Conservation (phyloP, 129 eudicot species). For the Glebionis coronaria region DNA sequence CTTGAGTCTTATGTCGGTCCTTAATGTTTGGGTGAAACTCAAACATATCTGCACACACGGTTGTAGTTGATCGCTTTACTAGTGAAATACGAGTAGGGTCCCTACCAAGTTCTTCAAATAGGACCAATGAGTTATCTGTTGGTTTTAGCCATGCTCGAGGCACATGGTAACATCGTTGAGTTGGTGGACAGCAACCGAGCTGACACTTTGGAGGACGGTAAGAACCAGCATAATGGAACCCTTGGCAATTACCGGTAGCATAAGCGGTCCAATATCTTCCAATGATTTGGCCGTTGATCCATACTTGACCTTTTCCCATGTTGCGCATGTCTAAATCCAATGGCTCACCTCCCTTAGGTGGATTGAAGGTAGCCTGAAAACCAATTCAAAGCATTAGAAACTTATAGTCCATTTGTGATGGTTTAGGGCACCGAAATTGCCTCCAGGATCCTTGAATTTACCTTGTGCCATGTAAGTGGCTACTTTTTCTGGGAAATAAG, state of each 20-base stretch:
- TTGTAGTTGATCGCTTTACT: conserved; percentile 44
- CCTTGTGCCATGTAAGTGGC: conserved; percentile 79
- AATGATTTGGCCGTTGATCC: conserved; percentile 88
- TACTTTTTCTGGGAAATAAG: conserved; percentile 55
- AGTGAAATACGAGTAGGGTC: conserved; percentile 51
- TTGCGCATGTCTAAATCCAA: conserved; percentile 78
- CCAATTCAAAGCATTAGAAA: neutral
- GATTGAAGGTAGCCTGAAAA: conserved; percentile 51
- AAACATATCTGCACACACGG: conserved; percentile 44
- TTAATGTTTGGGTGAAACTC: conserved; percentile 40
- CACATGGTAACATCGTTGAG: conserved; percentile 91
- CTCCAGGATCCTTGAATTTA: neutral
- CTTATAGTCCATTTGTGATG: neutral
- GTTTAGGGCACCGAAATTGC: neutral
- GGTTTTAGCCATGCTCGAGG: too few relatives aligned
- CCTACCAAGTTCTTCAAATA: conserved; percentile 67
- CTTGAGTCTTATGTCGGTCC: conserved; percentile 41
- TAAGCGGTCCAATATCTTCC: conserved; percentile 91
- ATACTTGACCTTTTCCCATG: conserved; percentile 96
- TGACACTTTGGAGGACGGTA: conserved; percentile 78
- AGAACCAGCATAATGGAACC: conserved; percentile 65
- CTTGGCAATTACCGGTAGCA: conserved; percentile 67
- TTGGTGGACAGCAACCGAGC: conserved; percentile 87
- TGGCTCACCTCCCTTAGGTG: conserved; percentile 66
- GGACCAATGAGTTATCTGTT: conserved; percentile 48